A percentile compares a stretch with the other conserved stretches of the same genome.
These are phyloP conservation scores for Eucalyptus curtisii DNA, from an alignment of 345 rosid genomes.

Conservation along the genomic window DNA sequence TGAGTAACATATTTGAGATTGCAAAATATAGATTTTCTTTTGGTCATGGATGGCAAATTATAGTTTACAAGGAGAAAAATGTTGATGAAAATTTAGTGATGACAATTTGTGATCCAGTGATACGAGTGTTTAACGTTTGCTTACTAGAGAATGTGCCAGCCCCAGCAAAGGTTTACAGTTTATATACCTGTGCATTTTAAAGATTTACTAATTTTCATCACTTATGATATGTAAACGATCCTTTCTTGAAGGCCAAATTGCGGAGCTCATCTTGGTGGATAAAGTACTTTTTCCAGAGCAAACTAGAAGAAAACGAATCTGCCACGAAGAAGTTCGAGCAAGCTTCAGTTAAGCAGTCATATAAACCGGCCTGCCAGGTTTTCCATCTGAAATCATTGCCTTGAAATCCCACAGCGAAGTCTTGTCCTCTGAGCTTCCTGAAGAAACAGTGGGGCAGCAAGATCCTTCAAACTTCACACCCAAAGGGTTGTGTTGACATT, in stretches of 20 bases:
- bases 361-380: slow-evolving; percentile 71
- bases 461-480: background rate
- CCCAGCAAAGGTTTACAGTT: background rate
- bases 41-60: background rate
- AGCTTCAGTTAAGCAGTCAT: slow-evolving; percentile 42
- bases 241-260: slow-evolving; percentile 55
- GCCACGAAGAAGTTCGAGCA: slow-evolving; percentile 72
- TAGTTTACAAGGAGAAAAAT: background rate
- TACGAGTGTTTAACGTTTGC: background rate
- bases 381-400: slow-evolving; percentile 61
- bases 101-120: background rate
- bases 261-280: slow-evolving; percentile 92
- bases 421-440: background rate
- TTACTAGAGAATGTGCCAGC: background rate
- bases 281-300: slow-evolving; percentile 45
- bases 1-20: background rate
- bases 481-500: background rate
- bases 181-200: background rate
- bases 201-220: background rate
- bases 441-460: background rate
- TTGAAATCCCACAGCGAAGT: background rate
- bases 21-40: background rate
- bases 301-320: slow-evolving; percentile 58
- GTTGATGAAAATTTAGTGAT: background rate
- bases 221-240: background rate